phyloP scores from a whole-genome alignment of 1,139 yeast genomes.

The Debaryomyces udenii region DNA sequence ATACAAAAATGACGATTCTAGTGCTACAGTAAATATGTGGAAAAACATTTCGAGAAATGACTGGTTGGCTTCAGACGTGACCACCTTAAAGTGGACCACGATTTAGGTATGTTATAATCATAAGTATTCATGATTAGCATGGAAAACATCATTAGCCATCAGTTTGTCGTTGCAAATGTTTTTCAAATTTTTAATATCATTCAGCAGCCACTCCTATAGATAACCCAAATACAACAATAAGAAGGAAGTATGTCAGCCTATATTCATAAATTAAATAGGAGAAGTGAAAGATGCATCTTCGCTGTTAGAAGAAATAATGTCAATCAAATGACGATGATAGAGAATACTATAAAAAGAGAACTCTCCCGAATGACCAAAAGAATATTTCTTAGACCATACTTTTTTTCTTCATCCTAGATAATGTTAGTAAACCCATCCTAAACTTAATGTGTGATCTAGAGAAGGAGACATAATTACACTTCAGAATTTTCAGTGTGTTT shows the following conservation, averaged over 20 bases:
- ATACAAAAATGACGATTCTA: too few species aligned
- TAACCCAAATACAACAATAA: too few species aligned
- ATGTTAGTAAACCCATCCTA: constrained; percentile 1
- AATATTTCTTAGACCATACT: background rate
- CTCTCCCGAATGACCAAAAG: constrained; percentile 1
- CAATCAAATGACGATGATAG: background rate
- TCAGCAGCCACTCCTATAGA: too few species aligned
- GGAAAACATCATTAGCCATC: constrained; percentile 50
- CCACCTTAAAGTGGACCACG: constrained; percentile 22
- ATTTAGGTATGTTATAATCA: constrained; percentile 44
- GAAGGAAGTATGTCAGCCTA: constrained; percentile 3
- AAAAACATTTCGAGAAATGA: constrained; percentile 1
- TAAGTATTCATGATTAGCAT: constrained; percentile 54
- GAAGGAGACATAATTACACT: constrained; percentile 10
- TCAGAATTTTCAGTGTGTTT: constrained; percentile 61
- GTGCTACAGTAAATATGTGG: background rate
- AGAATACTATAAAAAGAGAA: constrained; percentile 6
- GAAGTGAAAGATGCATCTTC: background rate
- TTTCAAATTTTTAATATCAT: background rate
- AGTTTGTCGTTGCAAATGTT: background rate
- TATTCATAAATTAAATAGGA: constrained; percentile 7
- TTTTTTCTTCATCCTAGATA: background rate
- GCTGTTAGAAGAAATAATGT: background rate
- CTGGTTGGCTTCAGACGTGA: constrained; percentile 34
- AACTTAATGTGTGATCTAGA: background rate